Base-by-base conservation (phyloP, 768 basidiomycete genomes). In the Amanita molliuscula region DNA sequence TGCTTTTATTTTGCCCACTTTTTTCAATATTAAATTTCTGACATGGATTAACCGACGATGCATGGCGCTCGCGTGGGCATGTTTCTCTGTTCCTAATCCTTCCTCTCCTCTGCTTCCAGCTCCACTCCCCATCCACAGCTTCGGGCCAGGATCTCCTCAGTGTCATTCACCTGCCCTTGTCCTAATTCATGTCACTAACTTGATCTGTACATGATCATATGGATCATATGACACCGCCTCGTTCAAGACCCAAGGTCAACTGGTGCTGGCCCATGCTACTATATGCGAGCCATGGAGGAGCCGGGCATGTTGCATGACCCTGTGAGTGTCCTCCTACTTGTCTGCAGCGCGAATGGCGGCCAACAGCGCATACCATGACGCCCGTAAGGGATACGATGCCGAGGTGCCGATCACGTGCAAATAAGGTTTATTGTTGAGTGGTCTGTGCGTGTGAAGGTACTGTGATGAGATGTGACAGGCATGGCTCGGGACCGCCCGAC, bases 361-460 rank as follows among this genome's bases (percentile, higher is more conserved):
- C 18, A 20, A 20, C 18, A 13, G 33, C 42, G 49, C 41, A 44
- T 44, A 50, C 31, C 44, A 11, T 25, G 18, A 44, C 28, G 11
- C 8, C 21, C 2, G 9, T 10, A 28, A 18, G 25, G 11, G 10
- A 15, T 1, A 31, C 4, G 3, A 35, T 52, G 51, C 51, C 51
- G 51, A 46, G 60, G 51, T 40, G 54, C 53, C 56, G 57, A 36
- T 48, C 67, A 71, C 67, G 71, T 73, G 70, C 56, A 38, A 56
- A 53, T 55, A 57, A 55, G 47, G 47, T 53, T 47, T 55, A 55
- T 64, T 66, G 64, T 64, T 73, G 56, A 62, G 58, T 65, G 72
- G 73, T 61, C 71, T 63, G 73, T 73, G 73, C 73, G 73, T 73
- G 71, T 60, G 68, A 71, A 63, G 62, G 61, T 65, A 59, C 51